Percentiles rank a stretch among this genome's conserved stretches.
These are phyloP conservation scores for Boletus barrowsii DNA, from an alignment of 768 basidiomycete species.

Conservation along the genomic window DNA sequence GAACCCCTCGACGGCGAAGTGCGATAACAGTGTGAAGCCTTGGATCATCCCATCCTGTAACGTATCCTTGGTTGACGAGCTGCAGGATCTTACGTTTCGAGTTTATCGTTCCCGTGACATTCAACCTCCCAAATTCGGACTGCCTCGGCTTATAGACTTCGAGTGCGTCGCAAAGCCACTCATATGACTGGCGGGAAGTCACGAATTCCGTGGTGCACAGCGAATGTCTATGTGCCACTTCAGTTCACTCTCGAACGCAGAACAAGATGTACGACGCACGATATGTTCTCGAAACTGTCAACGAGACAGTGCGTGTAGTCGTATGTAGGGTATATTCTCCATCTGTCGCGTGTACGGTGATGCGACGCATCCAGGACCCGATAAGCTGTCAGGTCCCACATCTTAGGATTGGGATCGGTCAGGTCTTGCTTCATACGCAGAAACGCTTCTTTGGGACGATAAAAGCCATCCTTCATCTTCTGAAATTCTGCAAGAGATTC, in stretches of 20 bases:
- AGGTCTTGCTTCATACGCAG: constrained; percentile 98
- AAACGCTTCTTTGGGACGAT: constrained; percentile 88
- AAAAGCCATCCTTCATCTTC: constrained; percentile 88
- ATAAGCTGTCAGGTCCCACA: constrained; percentile 99
- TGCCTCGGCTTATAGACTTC: constrained; percentile 96
- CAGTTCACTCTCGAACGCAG: not conserved
- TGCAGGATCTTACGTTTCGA: constrained; percentile 94
- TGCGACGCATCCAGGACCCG: constrained; percentile 88
- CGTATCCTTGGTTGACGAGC: constrained; percentile 81
- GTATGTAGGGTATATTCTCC: constrained; percentile 98
- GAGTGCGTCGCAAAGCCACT: constrained; percentile 98
- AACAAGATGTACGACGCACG: constrained; percentile 54
- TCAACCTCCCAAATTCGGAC: constrained; percentile 93
- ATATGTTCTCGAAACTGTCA: constrained; percentile 98
- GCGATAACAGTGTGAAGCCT: constrained; percentile 96
- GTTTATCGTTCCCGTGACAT: constrained; percentile 90
- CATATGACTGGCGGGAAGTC: constrained; percentile 93
- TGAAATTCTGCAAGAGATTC: constrained; percentile 89
- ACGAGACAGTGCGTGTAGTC: constrained; percentile 98
- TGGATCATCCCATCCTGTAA: constrained; percentile 96
- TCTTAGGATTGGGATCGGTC: constrained; percentile 89
- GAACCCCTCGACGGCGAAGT: constrained; percentile 89
- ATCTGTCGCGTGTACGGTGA: constrained; percentile 88
- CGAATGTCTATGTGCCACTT: constrained; percentile 66
- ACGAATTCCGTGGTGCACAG: constrained; percentile 96